Percentiles rank a stretch among this genome's conserved stretches.
Evolutionary conservation across 1,139 yeast genomes (phyloP).

Genomic region (Yamadazyma kanchanaburiensis): DNA sequence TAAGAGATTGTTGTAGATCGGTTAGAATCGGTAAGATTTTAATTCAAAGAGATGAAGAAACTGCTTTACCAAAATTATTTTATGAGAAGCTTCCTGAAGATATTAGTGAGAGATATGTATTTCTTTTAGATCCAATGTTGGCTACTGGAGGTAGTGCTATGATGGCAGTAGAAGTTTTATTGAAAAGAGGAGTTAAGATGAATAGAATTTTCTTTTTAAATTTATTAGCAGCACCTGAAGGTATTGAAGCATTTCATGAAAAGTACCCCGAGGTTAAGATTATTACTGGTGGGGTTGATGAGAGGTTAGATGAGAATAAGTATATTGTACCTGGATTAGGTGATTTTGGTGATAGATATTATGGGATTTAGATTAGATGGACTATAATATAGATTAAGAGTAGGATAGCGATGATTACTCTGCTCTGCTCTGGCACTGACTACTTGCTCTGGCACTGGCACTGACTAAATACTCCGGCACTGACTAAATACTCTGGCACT

Average conservation of each 20-base stretch:
- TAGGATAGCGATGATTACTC: too few species aligned
- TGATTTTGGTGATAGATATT: conserved; percentile 96
- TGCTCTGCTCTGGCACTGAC: too few species aligned
- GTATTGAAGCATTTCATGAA: conserved; percentile 71
- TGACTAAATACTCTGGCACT: too few species aligned
- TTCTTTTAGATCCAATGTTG: conserved; percentile 91
- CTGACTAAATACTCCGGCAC: too few species aligned
- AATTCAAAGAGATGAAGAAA: conserved; percentile 96
- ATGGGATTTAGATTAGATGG: conserved; percentile 73
- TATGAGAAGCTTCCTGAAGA: conserved; percentile 94
- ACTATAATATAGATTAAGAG: too few species aligned
- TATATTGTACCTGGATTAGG: conserved; percentile 94
- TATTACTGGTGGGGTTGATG: conserved; percentile 91
- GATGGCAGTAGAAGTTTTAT: conserved; percentile 92
- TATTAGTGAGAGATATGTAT: conserved; percentile 81
- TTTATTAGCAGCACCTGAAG: conserved; percentile 92
- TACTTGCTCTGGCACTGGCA: too few species aligned
- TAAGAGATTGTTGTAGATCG: conserved; percentile 91
- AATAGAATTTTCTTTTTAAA: conserved; percentile 87
- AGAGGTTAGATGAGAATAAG: conserved; percentile 76
- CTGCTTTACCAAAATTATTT: conserved; percentile 66
- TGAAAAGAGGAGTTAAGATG: conserved; percentile 80
- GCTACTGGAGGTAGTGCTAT: conserved; percentile 98
- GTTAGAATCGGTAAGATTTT: conserved; percentile 94
- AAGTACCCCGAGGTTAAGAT: conserved; percentile 82